A percentile compares a stretch with the other conserved stretches of the same genome.
Conservation (phyloP, 108 stramenopile species). For the Cyclotella cryptica region DNA sequence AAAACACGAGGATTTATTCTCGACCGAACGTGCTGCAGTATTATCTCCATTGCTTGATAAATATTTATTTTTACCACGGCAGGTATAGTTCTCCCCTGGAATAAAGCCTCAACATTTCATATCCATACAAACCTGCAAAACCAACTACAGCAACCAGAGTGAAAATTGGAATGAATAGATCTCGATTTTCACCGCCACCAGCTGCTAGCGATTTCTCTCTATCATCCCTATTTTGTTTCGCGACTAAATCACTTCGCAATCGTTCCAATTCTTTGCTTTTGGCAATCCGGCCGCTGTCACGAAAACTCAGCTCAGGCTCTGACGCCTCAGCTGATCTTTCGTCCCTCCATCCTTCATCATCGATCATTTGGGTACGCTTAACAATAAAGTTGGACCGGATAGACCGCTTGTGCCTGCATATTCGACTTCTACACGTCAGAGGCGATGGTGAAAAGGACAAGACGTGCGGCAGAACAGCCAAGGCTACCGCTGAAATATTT, state of each 20-base stretch:
- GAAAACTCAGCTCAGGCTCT: neutral
- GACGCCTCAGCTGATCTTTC: neutral
- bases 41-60: too few species aligned
- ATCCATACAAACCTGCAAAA: conserved; percentile 71
- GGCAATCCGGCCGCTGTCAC: conserved; percentile 18
- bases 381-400: too few species aligned
- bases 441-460: too few species aligned
- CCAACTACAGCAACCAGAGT: conserved; percentile 64
- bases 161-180: conserved; percentile 80
- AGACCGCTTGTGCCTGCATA: too few species aligned
- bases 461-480: too few species aligned
- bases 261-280: conserved; percentile 36
- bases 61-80: conserved; percentile 54
- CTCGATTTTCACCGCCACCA: conserved; percentile 21
- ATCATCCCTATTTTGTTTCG: conserved; percentile 6
- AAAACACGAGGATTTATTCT: neutral
- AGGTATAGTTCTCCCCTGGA: conserved; percentile 72
- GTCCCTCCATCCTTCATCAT: conserved; percentile 38
- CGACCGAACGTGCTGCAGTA: neutral
- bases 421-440: too few species aligned
- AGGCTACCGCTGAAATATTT: too few species aligned
- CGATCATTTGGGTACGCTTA: neutral
- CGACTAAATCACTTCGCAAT: conserved; percentile 23
- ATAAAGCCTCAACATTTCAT: conserved; percentile 77
- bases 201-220: neutral